These are phyloP conservation scores for Aspergillus brasiliensis DNA, from an alignment of 2,329 filamentous ascomycete species.

Conservation along the genomic window DNA sequence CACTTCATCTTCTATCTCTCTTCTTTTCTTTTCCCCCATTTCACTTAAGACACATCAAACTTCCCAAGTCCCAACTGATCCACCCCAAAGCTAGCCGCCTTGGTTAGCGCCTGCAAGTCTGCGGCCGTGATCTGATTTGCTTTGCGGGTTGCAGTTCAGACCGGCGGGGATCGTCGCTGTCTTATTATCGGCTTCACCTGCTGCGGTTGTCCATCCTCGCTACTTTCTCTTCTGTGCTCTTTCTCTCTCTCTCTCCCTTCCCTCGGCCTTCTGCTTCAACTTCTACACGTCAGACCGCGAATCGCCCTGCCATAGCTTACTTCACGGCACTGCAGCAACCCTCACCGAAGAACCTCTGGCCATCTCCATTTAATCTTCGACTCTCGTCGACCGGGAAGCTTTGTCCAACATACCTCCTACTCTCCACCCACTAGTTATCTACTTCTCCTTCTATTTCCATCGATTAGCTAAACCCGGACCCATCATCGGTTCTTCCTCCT, in stretches of 20 bases:
- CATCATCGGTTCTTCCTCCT: not conserved
- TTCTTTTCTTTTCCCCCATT: not conserved
- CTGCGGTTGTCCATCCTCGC: not conserved
- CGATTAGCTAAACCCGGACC: not conserved
- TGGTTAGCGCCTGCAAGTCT: not conserved
- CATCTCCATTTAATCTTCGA: not conserved
- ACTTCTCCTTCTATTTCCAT: not conserved
- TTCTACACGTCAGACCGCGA: not conserved
- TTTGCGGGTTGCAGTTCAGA: not conserved
- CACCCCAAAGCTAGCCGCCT: not conserved
- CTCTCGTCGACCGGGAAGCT: not conserved
- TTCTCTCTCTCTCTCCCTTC: not conserved
- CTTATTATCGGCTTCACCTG: not conserved
- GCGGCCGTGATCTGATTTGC: not conserved
- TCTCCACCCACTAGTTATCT: not conserved
- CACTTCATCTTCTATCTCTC: not conserved
- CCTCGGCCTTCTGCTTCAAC: not conserved
- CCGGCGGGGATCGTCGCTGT: not conserved
- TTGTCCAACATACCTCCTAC: too few relatives aligned
- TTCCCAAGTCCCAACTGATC: not conserved
- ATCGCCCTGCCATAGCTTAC: not conserved
- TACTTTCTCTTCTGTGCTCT: not conserved
- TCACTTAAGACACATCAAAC: not conserved
- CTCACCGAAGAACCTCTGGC: not conserved
- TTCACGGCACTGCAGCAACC: not conserved